Base-by-base conservation (phyloP, 257 asterid species). In the Gentiana dahurica region DNA sequence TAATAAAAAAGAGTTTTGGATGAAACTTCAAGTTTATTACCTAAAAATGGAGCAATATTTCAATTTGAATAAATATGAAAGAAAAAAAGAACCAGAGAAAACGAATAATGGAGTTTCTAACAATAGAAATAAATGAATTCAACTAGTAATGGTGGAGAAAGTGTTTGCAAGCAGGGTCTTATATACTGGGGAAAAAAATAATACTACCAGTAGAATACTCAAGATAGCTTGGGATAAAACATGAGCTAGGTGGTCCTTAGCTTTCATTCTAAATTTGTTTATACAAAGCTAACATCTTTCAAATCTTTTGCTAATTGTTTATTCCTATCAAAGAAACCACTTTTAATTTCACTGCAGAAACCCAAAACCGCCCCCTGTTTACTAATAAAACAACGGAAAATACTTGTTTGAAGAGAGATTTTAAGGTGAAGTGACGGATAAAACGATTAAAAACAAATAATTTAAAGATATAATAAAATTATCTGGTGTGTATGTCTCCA, bases 51-150 rank as follows among this genome's bases (percentile, higher is more conserved):
- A 32, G 45, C 24, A 33, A 54, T 34, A 63, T 24, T 38, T 36
- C 34, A 36, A 34, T 54, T 2, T 54, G 44, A 34, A 51, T 37
- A 36, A 65, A 56, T 11, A 47, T 8, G 35, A 10, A 52, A 41
- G n/a, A 36, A 49, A 32, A 37, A 15, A 15, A 43, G 53, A 58
- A 51, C 1, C 49, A 37, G 59, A 44, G 51, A 32, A 39, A 54
- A 46, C 47, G 38, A 59, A 54, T 12, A 50, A 66, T 46, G 10
- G 51, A 52, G 49, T 36, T 59, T 59, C 50, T 52, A 4, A n/a
- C 34, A 32, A 45, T 47, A 49, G 58, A 59, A 37, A 58, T 58
- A 67, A 73, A 71, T 46, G 77, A 58, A 68, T 56, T 55, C 49
- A 33, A 60, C 13, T 33, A 36, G 9, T 63, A 73, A 59, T 69